Evolutionary conservation across 1,139 yeast genomes (phyloP).

Genomic region (Nakaseomyces bracarensis): DNA sequence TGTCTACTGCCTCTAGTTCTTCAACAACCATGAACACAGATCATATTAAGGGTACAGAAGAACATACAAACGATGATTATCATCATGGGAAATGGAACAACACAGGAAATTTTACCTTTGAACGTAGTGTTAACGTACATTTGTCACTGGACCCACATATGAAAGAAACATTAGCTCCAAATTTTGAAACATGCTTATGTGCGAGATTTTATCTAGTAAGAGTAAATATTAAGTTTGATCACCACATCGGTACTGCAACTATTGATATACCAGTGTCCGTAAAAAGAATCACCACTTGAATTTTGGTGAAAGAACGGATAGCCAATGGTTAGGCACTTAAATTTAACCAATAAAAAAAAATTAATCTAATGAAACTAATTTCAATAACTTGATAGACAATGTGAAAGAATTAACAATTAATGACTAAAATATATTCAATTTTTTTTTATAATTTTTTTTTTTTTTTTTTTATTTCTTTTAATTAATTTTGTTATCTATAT

Average conservation of each 20-base stretch:
- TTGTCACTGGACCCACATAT: constrained; percentile 28
- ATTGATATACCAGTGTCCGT: constrained; percentile 34
- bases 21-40: constrained; percentile 13
- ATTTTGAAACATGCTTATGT: constrained; percentile 48
- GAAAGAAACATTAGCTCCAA: constrained; percentile 44
- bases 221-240: constrained; percentile 30
- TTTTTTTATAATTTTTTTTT: constrained; percentile 6
- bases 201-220: constrained; percentile 43
- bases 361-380: neutral
- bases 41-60: too few relatives aligned
- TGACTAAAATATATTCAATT: constrained; percentile 1
- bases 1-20: constrained; percentile 1
- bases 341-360: neutral
- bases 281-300: constrained; percentile 21
- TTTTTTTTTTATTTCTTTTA: too few relatives aligned
- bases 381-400: neutral
- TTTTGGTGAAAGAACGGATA: neutral
- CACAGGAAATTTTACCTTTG: constrained; percentile 11
- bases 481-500: too few relatives aligned
- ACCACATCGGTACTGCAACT: constrained; percentile 26
- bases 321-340: neutral
- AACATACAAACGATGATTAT: neutral
- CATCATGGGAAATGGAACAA: neutral
- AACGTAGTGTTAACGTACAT: constrained; percentile 21
- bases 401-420: neutral